Base-by-base conservation (phyloP, 805 yeast genomes). In the Lachancea meyersii region DNA sequence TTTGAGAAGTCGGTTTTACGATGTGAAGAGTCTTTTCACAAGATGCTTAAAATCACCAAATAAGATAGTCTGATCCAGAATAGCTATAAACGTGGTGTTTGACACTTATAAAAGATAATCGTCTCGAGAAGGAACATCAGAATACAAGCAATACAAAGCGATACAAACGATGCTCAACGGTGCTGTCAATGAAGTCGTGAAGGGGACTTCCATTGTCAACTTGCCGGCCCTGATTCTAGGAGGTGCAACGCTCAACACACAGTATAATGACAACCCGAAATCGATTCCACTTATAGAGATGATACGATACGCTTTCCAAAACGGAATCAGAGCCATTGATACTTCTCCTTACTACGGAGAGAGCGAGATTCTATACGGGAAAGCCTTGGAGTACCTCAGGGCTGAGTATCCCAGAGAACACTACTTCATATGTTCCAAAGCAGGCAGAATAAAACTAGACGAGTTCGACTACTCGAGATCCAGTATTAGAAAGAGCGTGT, bases 261-360 rank as follows among this genome's bases (percentile, higher is more conserved):
- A 83, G 57, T 89, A 86, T 69, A 76, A 82, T 47, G 77, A 71
- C 9, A 74, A 84, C 52, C 95, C 95, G 1, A 68, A 69, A 27
- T 54, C 65, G 0, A 51, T 86, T 32, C 82, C 86, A 1, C 71
- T 80, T 9, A 67, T 64, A 9, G 78, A 75, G 0, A 73, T 89
- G 38, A 51, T 89, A 17, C 57, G 66, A 37, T 53, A 60, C 11
- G 93, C 89, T 0, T 80, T 89, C 53, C 63, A 68, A 17, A 57
- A 69, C 20, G 96, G 96, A 0, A 67, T 86, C 46, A 73, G 71
- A 35, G 93, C 95, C 1, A 69, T 89, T 28, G 97, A 89, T 57
- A 87, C 97, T 0, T 85, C 96, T 0, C 96, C 97, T 3, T 88
- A 86, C 64, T 89, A 89, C 58, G 97, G 97, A 0, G 86, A 86